Conservation (phyloP, 768 basidiomycete species). For the Pleurotus salmoneostramineus region DNA sequence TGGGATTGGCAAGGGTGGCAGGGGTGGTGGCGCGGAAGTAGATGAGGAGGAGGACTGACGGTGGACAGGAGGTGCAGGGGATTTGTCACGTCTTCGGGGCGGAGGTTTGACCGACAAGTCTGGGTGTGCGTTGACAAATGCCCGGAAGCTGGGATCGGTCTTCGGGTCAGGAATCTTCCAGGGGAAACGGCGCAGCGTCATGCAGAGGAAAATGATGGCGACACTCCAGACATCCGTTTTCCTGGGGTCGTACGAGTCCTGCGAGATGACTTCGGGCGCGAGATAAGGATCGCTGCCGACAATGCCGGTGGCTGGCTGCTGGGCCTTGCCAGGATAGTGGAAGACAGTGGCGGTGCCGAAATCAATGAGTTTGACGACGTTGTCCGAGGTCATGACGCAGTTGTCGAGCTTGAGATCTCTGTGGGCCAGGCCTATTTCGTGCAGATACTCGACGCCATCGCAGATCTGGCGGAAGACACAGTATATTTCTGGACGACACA, state of each 20-base stretch:
- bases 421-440: slow-evolving; percentile 95
- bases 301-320: slow-evolving; percentile 78
- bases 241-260: slow-evolving; percentile 86
- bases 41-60: neutral
- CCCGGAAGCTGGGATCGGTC: slow-evolving; percentile 85
- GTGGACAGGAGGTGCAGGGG: slow-evolving; percentile 2
- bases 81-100: slow-evolving; percentile 22
- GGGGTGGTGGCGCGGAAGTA: neutral
- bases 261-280: slow-evolving; percentile 88
- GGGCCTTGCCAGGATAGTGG: slow-evolving; percentile 92
- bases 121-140: slow-evolving; percentile 91
- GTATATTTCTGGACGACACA: slow-evolving; percentile 97
- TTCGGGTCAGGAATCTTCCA: slow-evolving; percentile 98
- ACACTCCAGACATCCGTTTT: slow-evolving; percentile 99
- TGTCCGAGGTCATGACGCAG: slow-evolving; percentile 95
- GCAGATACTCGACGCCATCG: slow-evolving; percentile 96
- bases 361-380: slow-evolving; percentile 98
- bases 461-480: slow-evolving; percentile 99
- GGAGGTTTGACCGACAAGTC: slow-evolving; percentile 60
- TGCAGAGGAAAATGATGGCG: slow-evolving; percentile 98
- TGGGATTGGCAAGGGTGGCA: slow-evolving; percentile 1
- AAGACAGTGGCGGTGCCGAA: slow-evolving; percentile 99
- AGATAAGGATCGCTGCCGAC: slow-evolving; percentile 98
- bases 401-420: slow-evolving; percentile 99
- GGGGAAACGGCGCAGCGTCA: slow-evolving; percentile 95